A percentile compares a stretch with the other conserved stretches of the same genome.
These are phyloP conservation scores for Lepiota brunneoincarnata DNA, from an alignment of 768 basidiomycete species.

Conservation along the genomic window DNA sequence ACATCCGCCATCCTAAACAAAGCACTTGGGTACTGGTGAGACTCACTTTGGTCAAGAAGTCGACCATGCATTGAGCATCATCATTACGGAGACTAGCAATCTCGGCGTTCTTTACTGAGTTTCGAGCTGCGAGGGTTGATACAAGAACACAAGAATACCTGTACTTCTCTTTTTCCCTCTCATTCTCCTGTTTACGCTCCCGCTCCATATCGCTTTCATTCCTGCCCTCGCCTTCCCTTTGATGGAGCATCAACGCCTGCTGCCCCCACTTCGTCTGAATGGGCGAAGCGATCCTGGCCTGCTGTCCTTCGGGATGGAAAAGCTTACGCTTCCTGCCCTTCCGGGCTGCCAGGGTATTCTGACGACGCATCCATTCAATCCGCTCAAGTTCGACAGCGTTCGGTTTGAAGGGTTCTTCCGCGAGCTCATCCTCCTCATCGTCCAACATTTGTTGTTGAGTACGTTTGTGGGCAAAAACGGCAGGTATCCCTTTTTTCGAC, in stretches of 20 bases:
- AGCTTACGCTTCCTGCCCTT: conserved; percentile 74
- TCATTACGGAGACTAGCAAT: no score
- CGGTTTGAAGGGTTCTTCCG: conserved; percentile 30
- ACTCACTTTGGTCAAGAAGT: no score
- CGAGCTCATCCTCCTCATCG: conserved; percentile 47
- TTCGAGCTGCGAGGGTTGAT: no score
- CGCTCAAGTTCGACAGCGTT: conserved; percentile 53
- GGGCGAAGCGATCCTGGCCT: conserved; percentile 44
- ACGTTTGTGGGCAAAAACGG: conserved; percentile 66
- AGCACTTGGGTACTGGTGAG: no score
- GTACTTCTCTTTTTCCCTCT: no score
- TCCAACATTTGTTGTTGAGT: conserved; percentile 41
- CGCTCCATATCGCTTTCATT: no score
- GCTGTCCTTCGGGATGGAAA: conserved; percentile 61
- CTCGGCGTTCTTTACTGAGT: no score
- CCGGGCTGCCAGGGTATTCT: conserved; percentile 80
- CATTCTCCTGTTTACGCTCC: no score
- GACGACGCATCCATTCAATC: conserved; percentile 75
- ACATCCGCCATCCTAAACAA: no score
- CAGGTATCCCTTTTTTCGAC: conserved; percentile 71
- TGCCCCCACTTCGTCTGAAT: conserved; percentile 53
- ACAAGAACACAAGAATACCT: no score
- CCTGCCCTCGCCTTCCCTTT: no score
- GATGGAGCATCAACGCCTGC: conserved; percentile 37
- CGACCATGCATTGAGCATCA: no score